These are phyloP conservation scores for Amphibolis antarctica DNA, from an alignment of 106 monocot genomes.

Conservation along the genomic window DNA sequence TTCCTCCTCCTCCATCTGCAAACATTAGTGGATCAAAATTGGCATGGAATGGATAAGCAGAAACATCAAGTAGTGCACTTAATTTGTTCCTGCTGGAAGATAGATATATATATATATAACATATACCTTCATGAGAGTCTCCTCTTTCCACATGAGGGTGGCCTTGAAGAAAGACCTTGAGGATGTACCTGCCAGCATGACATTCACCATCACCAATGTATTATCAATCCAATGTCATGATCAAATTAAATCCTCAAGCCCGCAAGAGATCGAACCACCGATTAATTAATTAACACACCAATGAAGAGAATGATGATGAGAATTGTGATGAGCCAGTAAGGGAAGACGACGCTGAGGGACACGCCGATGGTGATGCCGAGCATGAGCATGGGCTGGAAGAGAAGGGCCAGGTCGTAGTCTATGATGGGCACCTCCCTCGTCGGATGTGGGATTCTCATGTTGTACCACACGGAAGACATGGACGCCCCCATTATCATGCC, in stretches of 20 bases:
- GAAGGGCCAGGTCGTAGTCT: slow-evolving; percentile 50
- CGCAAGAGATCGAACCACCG: background rate
- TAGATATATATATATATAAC: too few relatives aligned
- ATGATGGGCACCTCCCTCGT: slow-evolving; percentile 41
- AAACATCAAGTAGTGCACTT: too few relatives aligned
- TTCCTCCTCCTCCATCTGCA: background rate
- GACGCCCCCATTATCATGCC: slow-evolving; percentile 79
- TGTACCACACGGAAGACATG: slow-evolving; percentile 90
- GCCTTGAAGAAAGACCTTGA: slow-evolving; percentile 9
- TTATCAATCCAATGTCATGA: too few relatives aligned
- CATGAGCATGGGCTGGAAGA: slow-evolving; percentile 64
- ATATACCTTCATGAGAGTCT: background rate
- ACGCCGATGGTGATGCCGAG: slow-evolving; percentile 61
- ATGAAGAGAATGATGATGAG: slow-evolving; percentile 52
- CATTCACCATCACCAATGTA: background rate
- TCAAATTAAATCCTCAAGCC: too few relatives aligned
- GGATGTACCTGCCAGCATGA: background rate
- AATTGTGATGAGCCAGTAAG: slow-evolving; percentile 53
- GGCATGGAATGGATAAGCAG: background rate
- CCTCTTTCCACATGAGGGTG: slow-evolving; percentile 4
- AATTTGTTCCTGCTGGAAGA: too few relatives aligned
- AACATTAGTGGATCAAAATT: background rate
- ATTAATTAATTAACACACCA: slow-evolving; percentile 12
- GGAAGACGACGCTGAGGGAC: slow-evolving; percentile 50
- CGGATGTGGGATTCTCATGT: slow-evolving; percentile 51